Conservation (phyloP, 2,329 filamentous ascomycete species). For the Lachnellula willkommii region DNA sequence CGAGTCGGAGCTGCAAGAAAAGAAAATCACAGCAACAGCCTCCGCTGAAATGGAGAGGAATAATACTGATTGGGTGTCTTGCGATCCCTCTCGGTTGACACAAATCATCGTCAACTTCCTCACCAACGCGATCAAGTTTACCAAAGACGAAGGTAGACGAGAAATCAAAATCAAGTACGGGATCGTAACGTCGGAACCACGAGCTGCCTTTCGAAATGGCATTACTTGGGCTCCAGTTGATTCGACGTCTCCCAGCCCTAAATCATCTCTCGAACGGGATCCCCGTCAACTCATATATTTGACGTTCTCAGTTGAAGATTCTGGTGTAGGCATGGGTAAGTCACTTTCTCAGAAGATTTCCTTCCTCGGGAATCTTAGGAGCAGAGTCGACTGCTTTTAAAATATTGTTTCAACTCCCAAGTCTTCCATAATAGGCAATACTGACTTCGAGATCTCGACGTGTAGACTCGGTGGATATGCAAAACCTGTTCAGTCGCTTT, state of each 20-base stretch:
- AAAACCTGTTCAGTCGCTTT: constrained; percentile 70
- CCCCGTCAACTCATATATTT: constrained; percentile 54
- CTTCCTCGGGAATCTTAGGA: too few relatives aligned
- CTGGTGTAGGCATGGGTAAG: constrained; percentile 62
- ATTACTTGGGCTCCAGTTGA: constrained; percentile 14
- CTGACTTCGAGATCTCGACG: too few relatives aligned
- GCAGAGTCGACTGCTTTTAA: too few relatives aligned
- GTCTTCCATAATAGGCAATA: too few relatives aligned
- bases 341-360: too few relatives aligned
- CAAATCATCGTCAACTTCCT: constrained; percentile 77
- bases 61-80: constrained; percentile 57
- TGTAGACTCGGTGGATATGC: constrained; percentile 23
- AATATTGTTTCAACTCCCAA: too few relatives aligned
- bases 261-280: constrained; percentile 24
- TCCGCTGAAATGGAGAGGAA: constrained; percentile 56
- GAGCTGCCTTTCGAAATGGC: constrained; percentile 3
- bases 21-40: constrained; percentile 62
- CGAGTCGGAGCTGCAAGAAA: constrained; percentile 65
- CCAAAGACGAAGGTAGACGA: constrained; percentile 54
- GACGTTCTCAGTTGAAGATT: constrained; percentile 69
- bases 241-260: constrained; percentile 8
- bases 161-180: constrained; percentile 43
- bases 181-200: constrained; percentile 16
- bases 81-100: constrained; percentile 69
- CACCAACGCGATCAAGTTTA: constrained; percentile 80